Conservation (phyloP, 371 early-diverging fungal genomes). For the Apophysomyces trapeziformis region DNA sequence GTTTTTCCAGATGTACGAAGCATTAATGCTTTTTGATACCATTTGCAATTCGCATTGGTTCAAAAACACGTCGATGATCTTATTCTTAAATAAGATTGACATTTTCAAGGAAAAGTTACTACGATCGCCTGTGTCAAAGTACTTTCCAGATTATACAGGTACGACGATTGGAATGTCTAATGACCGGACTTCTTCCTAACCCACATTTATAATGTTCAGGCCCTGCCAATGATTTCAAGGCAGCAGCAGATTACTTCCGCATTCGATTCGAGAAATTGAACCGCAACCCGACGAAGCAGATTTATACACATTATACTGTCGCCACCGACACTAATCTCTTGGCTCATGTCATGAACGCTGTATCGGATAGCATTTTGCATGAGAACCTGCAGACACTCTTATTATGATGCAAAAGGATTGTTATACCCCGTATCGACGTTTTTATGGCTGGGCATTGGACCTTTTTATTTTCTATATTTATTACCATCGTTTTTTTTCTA, state of each 20-base stretch:
- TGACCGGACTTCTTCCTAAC: neutral
- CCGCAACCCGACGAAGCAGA: constrained; percentile 45
- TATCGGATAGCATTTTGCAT: constrained; percentile 56
- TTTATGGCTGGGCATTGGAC: too few relatives aligned
- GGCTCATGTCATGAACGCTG: constrained; percentile 54
- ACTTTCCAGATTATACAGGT: constrained; percentile 78
- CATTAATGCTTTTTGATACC: constrained; percentile 71
- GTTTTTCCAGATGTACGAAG: constrained; percentile 49
- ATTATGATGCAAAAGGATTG: constrained; percentile 17
- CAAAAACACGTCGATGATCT: constrained; percentile 77
- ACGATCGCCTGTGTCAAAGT: constrained; percentile 64
- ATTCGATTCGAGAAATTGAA: constrained; percentile 25
- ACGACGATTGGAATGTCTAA: neutral
- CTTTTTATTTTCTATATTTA: too few relatives aligned
- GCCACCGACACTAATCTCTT: constrained; percentile 58
- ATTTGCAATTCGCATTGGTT: constrained; percentile 84
- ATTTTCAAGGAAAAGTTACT: constrained; percentile 74
- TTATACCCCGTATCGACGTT: neutral
- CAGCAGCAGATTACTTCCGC: constrained; percentile 31
- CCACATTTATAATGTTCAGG: constrained; percentile 3
- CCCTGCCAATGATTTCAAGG: constrained; percentile 25
- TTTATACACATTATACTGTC: constrained; percentile 59
- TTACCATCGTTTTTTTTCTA: too few relatives aligned
- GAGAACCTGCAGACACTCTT: constrained; percentile 41
- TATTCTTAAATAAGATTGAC: constrained; percentile 87